Evolutionary conservation across 768 basidiomycete species (phyloP).

Genomic region (Lactifluus volemus): DNA sequence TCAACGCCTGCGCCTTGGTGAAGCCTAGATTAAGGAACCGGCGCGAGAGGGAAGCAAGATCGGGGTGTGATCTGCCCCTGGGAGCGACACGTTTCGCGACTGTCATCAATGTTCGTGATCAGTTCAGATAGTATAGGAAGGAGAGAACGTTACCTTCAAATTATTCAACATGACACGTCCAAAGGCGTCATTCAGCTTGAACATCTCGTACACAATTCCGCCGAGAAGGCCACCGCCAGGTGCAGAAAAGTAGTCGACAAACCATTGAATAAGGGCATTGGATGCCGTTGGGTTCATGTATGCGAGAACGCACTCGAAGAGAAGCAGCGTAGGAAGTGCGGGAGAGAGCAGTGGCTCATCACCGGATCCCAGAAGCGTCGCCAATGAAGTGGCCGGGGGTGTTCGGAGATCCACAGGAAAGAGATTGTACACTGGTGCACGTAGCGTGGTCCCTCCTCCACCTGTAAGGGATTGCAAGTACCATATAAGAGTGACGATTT

Average conservation of each 20-base stretch:
- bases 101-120: not conserved
- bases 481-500: not conserved
- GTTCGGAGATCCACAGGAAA: conserved; percentile 69
- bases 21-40: conserved; percentile 59
- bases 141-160: conserved; percentile 45
- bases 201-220: conserved; percentile 87
- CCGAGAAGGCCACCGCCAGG: conserved; percentile 32
- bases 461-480: conserved; percentile 28
- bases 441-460: conserved; percentile 53
- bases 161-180: conserved; percentile 91
- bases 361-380: conserved; percentile 28
- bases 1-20: conserved; percentile 43
- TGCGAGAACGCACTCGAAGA: conserved; percentile 91
- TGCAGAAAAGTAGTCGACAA: conserved; percentile 43
- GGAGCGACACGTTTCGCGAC: conserved; percentile 46
- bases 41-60: conserved; percentile 42
- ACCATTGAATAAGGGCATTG: conserved; percentile 61
- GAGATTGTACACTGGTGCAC: conserved; percentile 54
- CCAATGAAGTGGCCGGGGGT: conserved; percentile 42
- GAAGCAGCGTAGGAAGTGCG: conserved; percentile 64
- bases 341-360: conserved; percentile 42
- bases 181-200: conserved; percentile 77
- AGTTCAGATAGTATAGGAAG: not conserved
- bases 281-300: conserved; percentile 67
- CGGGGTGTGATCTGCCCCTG: conserved; percentile 61